Base-by-base conservation (phyloP, 495 filamentous ascomycete species). In the Penicillium pancosmium region DNA sequence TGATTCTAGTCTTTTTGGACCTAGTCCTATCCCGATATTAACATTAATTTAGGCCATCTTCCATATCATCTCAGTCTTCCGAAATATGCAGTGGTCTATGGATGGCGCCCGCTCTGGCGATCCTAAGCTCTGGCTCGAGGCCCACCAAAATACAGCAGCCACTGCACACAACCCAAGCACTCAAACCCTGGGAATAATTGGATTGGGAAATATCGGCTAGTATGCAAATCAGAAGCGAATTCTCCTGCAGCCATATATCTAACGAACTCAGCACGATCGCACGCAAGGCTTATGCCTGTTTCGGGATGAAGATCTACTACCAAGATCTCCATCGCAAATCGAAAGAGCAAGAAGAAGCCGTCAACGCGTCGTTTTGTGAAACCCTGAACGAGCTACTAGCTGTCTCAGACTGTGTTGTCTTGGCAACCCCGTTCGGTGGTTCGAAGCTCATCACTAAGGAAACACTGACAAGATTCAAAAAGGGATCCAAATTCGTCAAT, bases 251-350 rank as follows among this genome's bases (percentile, higher is more conserved):
- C 5, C 27, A 19, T 7, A 46, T 2, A 5, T 16, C 52, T 61
- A 9, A 61, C 59, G 2, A 23, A 5, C 2, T 5, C 18, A 61
- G 59, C 16, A 56, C 59, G 5, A 61, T 61, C 21, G 59, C 59
- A 25, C 53, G 59, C 3, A 61, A 61, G 49, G 53, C 59, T n/a
- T 56, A 61, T 15, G 59, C 59, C 12, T 61, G 59, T 16, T 61
- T 61, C 41, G 59, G 59, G 13, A 61, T 61, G 59, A 61, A 61
- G 38, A 61, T 61, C 47, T 61, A 56, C 31, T 61, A 61, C 23
- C 59, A 61, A 19, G 59, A 61, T 40, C n/a, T 56, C n/a, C 51
- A 57, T 23, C 59, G 54, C 34, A 58, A 57, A 33, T 47, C 60
- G 8, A 25, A 10, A 18, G 55, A 58, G 44, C 60, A 58, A 51